Percentiles rank a stretch among this genome's conserved stretches.
These are phyloP conservation scores for Acorus gramineus DNA, from an alignment of 106 monocot species.

Conservation along the genomic window DNA sequence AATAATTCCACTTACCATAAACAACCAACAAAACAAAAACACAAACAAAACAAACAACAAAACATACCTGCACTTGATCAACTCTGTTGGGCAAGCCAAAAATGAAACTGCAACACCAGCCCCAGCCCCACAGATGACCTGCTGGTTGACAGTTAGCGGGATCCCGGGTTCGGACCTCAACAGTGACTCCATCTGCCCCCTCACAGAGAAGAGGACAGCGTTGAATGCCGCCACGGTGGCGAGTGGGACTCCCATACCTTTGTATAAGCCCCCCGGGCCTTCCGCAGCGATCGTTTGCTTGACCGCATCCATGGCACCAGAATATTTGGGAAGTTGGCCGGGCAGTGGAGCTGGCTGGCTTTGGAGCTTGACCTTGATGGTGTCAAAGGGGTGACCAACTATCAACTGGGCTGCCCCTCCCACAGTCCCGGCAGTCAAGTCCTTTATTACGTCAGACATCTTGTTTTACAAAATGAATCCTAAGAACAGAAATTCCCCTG, in stretches of 20 bases:
- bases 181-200: conserved; percentile 86
- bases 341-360: conserved; percentile 78
- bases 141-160: conserved; percentile 66
- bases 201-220: conserved; percentile 82
- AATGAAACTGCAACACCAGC: conserved; percentile 86
- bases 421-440: conserved; percentile 83
- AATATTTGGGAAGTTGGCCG: conserved; percentile 70
- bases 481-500: too few species aligned
- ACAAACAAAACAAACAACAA: not conserved
- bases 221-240: conserved; percentile 96
- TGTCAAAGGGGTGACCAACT: conserved; percentile 93
- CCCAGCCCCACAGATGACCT: conserved; percentile 72
- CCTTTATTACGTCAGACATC: conserved; percentile 84
- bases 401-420: conserved; percentile 86
- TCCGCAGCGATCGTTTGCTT: conserved; percentile 78
- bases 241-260: conserved; percentile 96
- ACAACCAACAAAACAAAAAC: not conserved
- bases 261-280: conserved; percentile 77
- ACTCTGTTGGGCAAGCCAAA: conserved; percentile 84
- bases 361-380: conserved; percentile 93
- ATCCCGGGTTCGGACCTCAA: conserved; percentile 62
- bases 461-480: conserved; percentile 1
- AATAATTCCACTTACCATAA: too few species aligned
- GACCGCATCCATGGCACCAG: conserved; percentile 91
- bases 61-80: conserved; percentile 84